A percentile compares a stretch with the other conserved stretches of the same genome.
Evolutionary conservation across 192 early-diverging fungal genomes (phyloP).

Genomic region (Chytriomyces sp.): DNA sequence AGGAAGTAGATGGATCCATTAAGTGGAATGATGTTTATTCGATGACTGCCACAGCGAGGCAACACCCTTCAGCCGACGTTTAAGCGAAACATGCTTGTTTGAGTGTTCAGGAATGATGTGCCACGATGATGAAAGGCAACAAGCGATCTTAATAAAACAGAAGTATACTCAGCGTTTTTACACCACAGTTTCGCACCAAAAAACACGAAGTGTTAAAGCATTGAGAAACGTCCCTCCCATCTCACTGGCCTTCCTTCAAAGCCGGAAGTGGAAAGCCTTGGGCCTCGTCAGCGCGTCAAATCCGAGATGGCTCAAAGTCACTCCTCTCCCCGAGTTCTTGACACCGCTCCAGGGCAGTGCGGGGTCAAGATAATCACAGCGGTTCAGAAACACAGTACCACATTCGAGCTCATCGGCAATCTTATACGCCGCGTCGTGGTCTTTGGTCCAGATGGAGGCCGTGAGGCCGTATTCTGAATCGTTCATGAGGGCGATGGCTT

Average conservation of each 20-base stretch:
- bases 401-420: slow-evolving; percentile 68
- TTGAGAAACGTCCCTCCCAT: no score
- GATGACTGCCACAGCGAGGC: no score
- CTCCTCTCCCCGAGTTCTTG: slow-evolving; percentile 75
- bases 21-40: no score
- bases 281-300: slow-evolving; percentile 73
- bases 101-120: no score
- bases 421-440: slow-evolving; percentile 56
- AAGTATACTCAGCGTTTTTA: no score
- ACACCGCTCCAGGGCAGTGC: slow-evolving; percentile 77
- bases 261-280: slow-evolving; percentile 67
- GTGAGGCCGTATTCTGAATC: slow-evolving; percentile 80
- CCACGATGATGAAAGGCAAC: no score
- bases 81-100: no score
- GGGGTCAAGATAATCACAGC: slow-evolving; percentile 83
- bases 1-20: no score
- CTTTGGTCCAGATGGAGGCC: slow-evolving; percentile 77
- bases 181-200: no score
- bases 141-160: no score
- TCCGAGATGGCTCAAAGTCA: slow-evolving; percentile 68
- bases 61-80: no score
- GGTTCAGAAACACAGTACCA: slow-evolving; percentile 84
- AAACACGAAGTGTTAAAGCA: no score
- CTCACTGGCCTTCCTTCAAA: slow-evolving; percentile 24
- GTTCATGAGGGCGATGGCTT: slow-evolving; percentile 79